Base-by-base conservation (phyloP, 352 stramenopile species). In the Phytopythium ostracodes region DNA sequence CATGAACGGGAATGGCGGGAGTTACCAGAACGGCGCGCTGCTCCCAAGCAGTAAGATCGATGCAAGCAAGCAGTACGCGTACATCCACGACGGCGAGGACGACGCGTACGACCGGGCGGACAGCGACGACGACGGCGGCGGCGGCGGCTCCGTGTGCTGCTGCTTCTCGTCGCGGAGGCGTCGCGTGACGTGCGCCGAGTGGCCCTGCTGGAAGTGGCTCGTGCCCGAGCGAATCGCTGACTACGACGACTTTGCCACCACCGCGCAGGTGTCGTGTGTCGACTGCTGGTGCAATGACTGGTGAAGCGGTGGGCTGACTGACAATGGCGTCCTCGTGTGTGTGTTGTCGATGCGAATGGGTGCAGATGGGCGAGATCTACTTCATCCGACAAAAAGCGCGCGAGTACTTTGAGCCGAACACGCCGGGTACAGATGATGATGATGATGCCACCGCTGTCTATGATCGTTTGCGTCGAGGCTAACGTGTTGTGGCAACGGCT, bases 191-290 rank as follows among this genome's bases (percentile, higher is more conserved):
- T 87, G 75, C 47, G 72, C 66, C 22, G 65, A 79, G 12, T 85
- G 69, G 77, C 67, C 60, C 17, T 89, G 80, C 72, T 87, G 77
- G 80, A 83, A 84, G 24, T 87, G 77, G 77, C 44, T 86, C 58
- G 81, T 87, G 35, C 76, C 77, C 0, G 70, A 85, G 2, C 77
- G 75, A 2, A 73, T 88, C 38, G 57, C 60, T 1, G 80, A 85
- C 53, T 89, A 89, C 60, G 80, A 87, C 46, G 80, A 89, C 63
- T 89, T 89, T 72, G 78, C 71, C 8, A 73, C 72, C 24, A 74
- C 77, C 8, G 77, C 78, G 18, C 72, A 84, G 68, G 77, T 89
- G 25, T 25, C 24, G 40, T 6, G 18, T 11, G 18, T 55, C 1
- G 35, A n/a, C n/a, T 10, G 27, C 6, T 31, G 20, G 6, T 27